Evolutionary conservation across 805 yeast species (phyloP).

Genomic region (Saturnispora kantuleensis): DNA sequence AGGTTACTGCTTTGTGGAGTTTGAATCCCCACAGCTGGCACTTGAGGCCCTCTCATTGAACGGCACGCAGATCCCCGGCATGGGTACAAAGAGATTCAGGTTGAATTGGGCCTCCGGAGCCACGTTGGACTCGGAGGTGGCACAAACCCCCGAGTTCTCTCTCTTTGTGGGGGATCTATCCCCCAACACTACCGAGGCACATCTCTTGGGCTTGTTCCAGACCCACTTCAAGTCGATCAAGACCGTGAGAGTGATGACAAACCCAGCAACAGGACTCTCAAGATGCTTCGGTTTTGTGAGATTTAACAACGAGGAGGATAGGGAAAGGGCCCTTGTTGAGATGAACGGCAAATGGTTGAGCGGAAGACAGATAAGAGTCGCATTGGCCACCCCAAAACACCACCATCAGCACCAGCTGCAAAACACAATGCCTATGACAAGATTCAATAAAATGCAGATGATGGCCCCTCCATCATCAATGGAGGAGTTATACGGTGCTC

Average conservation of each 20-base stretch:
- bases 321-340: constrained; percentile 56
- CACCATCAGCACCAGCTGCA: constrained; percentile 14
- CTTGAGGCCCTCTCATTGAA: constrained; percentile 57
- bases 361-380: constrained; percentile 68
- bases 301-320: constrained; percentile 59
- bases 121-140: constrained; percentile 58
- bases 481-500: constrained; percentile 10
- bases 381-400: constrained; percentile 68
- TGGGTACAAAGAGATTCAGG: constrained; percentile 51
- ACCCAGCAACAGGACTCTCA: constrained; percentile 67
- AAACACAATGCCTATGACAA: constrained; percentile 1
- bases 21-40: constrained; percentile 59
- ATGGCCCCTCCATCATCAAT: constrained; percentile 15
- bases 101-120: constrained; percentile 84
- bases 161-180: constrained; percentile 77
- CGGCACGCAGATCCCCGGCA: constrained; percentile 54
- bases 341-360: constrained; percentile 79
- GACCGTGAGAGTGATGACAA: constrained; percentile 80
- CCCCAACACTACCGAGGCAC: constrained; percentile 74
- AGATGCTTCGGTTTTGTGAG: constrained; percentile 77
- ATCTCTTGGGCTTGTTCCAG: constrained; percentile 62
- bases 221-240: constrained; percentile 55
- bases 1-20: constrained; percentile 76
- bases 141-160: constrained; percentile 67
- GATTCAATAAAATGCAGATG: too few species aligned